Percentiles rank a stretch among this genome's conserved stretches.
phyloP scores from a whole-genome alignment of 106 monocot species.

The Gastrodia elata region DNA sequence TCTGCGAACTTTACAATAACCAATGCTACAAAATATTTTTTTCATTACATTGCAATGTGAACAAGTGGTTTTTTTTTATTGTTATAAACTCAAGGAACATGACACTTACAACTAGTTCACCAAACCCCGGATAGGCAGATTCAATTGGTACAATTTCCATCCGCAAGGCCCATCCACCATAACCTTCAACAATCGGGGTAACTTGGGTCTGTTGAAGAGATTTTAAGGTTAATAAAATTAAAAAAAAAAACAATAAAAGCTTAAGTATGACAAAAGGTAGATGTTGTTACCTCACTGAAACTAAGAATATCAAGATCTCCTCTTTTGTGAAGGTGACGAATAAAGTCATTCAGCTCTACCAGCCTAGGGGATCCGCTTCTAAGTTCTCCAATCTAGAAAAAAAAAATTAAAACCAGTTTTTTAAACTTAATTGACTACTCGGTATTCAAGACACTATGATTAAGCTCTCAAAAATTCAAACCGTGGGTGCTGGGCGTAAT shows the following conservation, averaged over 20 bases:
- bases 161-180: slow-evolving; percentile 96
- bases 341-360: slow-evolving; percentile 85
- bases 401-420: neutral
- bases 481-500: slow-evolving; percentile 94
- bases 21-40: too few species aligned
- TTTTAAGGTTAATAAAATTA: neutral
- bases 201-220: slow-evolving; percentile 60
- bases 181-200: slow-evolving; percentile 99
- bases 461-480: slow-evolving; percentile 17
- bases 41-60: too few species aligned
- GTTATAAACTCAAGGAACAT: neutral
- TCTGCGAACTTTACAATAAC: too few species aligned
- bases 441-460: neutral
- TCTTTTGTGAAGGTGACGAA: slow-evolving; percentile 64
- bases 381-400: slow-evolving; percentile 74
- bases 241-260: neutral
- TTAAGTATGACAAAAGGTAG: neutral
- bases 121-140: slow-evolving; percentile 98
- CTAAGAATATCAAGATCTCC: slow-evolving; percentile 81
- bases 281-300: slow-evolving; percentile 81
- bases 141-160: slow-evolving; percentile 97
- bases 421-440: neutral
- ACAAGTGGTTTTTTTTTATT: too few species aligned
- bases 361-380: slow-evolving; percentile 94
- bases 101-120: slow-evolving; percentile 91